Base-by-base conservation (phyloP, 306 rosid species). In the Cucumis cinereus region DNA sequence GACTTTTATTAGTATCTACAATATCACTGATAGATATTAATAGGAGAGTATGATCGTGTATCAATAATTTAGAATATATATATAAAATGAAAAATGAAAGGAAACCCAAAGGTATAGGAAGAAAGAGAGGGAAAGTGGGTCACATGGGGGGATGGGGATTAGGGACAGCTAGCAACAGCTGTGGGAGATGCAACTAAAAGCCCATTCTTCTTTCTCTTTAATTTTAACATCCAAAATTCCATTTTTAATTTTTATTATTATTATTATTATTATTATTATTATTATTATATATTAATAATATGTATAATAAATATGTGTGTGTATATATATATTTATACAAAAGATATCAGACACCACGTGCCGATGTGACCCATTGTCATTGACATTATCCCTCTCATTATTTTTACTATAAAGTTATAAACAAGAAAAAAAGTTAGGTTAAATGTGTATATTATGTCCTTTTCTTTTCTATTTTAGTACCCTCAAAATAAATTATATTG, bases 141-240 rank as follows among this genome's bases (percentile, higher is more conserved):
- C 98, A 91, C 97, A 91, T 93, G 98, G 94, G 88, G 78, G 80
- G 78, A 45, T 80, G 87, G 80, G 80, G 81, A 79, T 80, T 83
- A 81, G 82, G 80, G 88, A 91, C 98, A 93, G 98, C 97, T 91
- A 90, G 98, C 97, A 86, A 87, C 98, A 93, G 97, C 98, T 93
- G 88, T 24, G 78, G 14, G 66, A 41, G 71, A 82, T 86, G 78
- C 78, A 80, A 85, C 85, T 12, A 10, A 6, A 28, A 2, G 33
- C 49, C 35, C 36, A 79, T 87, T 86, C 16, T 50, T 47, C 6
- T 47, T 47, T 1, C 5, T 50, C 20, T 5, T 50, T 50, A 50
- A 50, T 50, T 50, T 50, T 50, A 50, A 50, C n/a, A 5, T 15
- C n/a, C 1, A 16, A 50, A 50, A 50, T 6, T 50, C 55, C 55